Evolutionary conservation across 2,329 filamentous ascomycete genomes (phyloP).

Genomic region (Fusarium praegraminearum): DNA sequence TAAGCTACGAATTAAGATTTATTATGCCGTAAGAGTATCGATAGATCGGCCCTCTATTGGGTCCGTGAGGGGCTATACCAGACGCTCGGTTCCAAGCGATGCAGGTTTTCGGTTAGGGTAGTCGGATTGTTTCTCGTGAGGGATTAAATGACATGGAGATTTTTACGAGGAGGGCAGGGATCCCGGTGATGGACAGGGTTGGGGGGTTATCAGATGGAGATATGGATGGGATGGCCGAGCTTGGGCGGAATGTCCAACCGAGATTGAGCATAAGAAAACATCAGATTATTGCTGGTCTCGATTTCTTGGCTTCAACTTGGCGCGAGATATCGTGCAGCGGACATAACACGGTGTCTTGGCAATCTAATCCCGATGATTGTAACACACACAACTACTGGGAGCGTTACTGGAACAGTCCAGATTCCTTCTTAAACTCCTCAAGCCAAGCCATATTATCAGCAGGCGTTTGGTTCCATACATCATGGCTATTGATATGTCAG

Average conservation of each 20-base stretch:
- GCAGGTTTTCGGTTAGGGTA: background rate
- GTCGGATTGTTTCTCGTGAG: background rate
- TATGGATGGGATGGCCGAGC: background rate
- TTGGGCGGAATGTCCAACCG: background rate
- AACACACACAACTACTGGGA: no score
- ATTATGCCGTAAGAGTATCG: background rate
- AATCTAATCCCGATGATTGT: background rate
- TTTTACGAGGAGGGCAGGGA: background rate
- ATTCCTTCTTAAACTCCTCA: slow-evolving; percentile 14
- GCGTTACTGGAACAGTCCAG: no score
- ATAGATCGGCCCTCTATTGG: background rate
- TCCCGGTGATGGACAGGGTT: no score
- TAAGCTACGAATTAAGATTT: background rate
- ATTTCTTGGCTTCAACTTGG: background rate
- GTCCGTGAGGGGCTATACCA: background rate
- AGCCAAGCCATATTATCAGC: slow-evolving; percentile 23
- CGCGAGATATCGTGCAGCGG: background rate
- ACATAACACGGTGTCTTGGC: background rate
- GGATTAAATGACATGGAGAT: background rate
- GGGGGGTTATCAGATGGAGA: background rate
- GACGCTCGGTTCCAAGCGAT: background rate
- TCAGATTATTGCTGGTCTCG: background rate
- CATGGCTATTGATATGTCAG: background rate
- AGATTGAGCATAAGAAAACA: background rate
- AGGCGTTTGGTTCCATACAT: slow-evolving; percentile 26